These are phyloP conservation scores for Ceratocystis variospora DNA, from an alignment of 2,329 filamentous ascomycete genomes.

Conservation along the genomic window DNA sequence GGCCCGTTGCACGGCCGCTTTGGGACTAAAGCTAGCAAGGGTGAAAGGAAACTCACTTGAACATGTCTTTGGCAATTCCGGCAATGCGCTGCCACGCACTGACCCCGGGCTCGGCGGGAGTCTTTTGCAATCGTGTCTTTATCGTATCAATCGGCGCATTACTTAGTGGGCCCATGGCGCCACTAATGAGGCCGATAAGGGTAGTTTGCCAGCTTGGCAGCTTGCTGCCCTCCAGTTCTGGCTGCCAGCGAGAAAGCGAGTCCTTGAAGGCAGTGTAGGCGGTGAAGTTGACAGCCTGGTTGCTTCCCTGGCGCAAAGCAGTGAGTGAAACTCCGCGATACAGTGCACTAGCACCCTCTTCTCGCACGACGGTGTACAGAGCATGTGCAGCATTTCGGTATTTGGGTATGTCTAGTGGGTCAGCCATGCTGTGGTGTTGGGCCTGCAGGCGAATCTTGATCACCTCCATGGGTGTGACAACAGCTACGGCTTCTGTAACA, in stretches of 20 bases:
- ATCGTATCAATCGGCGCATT: conserved; percentile 99
- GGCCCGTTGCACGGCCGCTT: not conserved
- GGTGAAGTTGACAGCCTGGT: conserved; percentile 98
- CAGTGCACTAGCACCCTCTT: conserved; percentile 76
- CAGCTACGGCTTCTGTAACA: conserved; percentile 88
- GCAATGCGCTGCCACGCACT: conserved; percentile 68
- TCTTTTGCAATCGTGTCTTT: conserved; percentile 92
- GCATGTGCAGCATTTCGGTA: conserved; percentile 85
- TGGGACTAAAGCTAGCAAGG: not conserved
- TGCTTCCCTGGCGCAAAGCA: conserved; percentile 83
- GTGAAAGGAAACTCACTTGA: conserved; percentile 41
- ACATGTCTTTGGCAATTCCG: conserved; percentile 69
- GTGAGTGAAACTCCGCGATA: conserved; percentile 92
- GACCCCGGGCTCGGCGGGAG: conserved; percentile 65
- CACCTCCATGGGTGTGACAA: conserved; percentile 98
- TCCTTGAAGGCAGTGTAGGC: conserved; percentile 92
- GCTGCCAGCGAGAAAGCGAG: conserved; percentile 57
- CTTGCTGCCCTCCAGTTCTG: conserved; percentile 47
- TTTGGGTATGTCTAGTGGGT: conserved; percentile 89
- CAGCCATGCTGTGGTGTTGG: conserved; percentile 94
- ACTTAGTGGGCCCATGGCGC: conserved; percentile 88
- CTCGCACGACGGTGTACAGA: conserved; percentile 74
- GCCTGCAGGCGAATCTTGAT: conserved; percentile 97
- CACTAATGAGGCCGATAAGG: conserved; percentile 75
- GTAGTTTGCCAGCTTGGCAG: conserved; percentile 85